Evolutionary conservation across 2,329 filamentous ascomycete species (phyloP), one percentile per base, ranked within the genome.

Genomic region (Botrytis pseudocinerea): DNA sequence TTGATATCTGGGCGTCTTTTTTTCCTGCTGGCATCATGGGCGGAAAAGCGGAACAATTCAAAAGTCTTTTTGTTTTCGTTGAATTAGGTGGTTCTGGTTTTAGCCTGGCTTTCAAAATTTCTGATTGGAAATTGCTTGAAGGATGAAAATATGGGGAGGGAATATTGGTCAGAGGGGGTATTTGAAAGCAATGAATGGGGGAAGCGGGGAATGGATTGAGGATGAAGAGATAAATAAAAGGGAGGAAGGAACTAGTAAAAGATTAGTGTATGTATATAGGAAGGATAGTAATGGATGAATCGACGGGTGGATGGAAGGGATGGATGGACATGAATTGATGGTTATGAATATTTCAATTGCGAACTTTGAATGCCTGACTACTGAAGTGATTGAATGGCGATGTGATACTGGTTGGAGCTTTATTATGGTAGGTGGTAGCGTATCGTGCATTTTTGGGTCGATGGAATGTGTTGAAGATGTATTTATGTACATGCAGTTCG

Each of bases 1-100:
- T 57, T 57, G 65, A 42, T 42, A 57, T 57, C 25, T 69, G 65
- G 65, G 65, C 65, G 65, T 69, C 65, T 69, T 68, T 20, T 42
- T 42, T 42, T 10, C n/a, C 38, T 69, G 35, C 65, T 57, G 65
- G 65, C 65, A 68, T 57, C 48, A 69, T 54, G 64, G 48, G 65
- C 48, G 65, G 48, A 57, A 57, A 68, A 42, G 35, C 35, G 46
- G n/a, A 57, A 38, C n/a, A 28, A 32, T 32, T 32, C n/a, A 68
- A 68, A 68, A 57, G 48, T 68, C 48, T 68, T 57, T 57, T 57
- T 48, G n/a, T 68, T 42, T 57, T 54, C 18, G 18, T 63, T 63
- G 42, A 65, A 32, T 57, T 22, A 28, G n/a, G n/a, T 42, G 35
- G 35, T 54, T 42, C 64, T 68, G 65, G 48, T 68, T 57, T 68